Conservation (phyloP, 768 basidiomycete genomes). For the Trametopsis cervina region DNA sequence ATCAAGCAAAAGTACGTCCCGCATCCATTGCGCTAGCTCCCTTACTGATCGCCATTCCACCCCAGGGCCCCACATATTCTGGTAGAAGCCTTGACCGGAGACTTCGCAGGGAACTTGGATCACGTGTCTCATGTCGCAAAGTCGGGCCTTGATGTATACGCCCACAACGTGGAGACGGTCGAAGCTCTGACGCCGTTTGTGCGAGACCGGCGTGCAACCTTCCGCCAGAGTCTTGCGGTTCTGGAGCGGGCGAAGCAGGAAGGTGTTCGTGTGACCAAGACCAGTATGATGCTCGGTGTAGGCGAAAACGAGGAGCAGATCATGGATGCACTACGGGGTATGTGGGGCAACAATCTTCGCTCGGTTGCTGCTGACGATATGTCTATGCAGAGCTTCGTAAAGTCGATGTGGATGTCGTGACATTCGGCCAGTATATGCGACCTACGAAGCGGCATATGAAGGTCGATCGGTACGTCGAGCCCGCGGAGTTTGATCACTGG, state of each 20-base stretch:
- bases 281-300: slow-evolving; percentile 97
- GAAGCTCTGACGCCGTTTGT: slow-evolving; percentile 92
- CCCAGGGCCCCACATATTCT: slow-evolving; percentile 87
- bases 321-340: slow-evolving; percentile 75
- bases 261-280: slow-evolving; percentile 89
- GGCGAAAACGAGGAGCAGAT: slow-evolving; percentile 86
- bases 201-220: slow-evolving; percentile 89
- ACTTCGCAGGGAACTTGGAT: slow-evolving; percentile 76
- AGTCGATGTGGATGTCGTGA: slow-evolving; percentile 91
- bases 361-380: slow-evolving; percentile 2
- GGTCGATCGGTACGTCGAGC: slow-evolving; percentile 93
- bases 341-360: slow-evolving; percentile 18
- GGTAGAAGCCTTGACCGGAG: slow-evolving; percentile 93
- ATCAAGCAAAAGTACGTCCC: slow-evolving; percentile 87
- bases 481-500: slow-evolving; percentile 90
- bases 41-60: neutral
- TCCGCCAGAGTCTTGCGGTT: slow-evolving; percentile 77
- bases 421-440: slow-evolving; percentile 99
- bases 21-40: neutral
- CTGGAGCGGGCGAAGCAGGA: slow-evolving; percentile 77
- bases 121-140: slow-evolving; percentile 79
- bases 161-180: slow-evolving; percentile 96
- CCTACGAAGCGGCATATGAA: slow-evolving; percentile 99
- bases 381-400: slow-evolving; percentile 71
- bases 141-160: slow-evolving; percentile 95